phyloP scores from a whole-genome alignment of 352 stramenopile species.

The Phytophthora pinifolia region DNA sequence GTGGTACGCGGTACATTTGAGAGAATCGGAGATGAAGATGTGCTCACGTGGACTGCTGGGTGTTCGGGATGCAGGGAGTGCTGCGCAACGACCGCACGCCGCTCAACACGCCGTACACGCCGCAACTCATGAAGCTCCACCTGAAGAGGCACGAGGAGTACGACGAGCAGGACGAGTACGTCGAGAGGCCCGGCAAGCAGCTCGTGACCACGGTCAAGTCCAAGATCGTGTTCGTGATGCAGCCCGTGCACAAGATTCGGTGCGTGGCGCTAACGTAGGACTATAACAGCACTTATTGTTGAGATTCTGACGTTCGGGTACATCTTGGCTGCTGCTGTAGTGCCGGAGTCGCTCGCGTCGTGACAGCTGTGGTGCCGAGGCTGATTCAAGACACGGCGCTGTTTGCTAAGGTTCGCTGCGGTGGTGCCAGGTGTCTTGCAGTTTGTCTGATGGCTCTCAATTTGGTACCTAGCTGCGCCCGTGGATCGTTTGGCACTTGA shows the following conservation, averaged over 20 bases:
- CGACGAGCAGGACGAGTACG: conserved; percentile 35
- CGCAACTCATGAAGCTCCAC: conserved; percentile 82
- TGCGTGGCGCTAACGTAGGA: conserved; percentile 25
- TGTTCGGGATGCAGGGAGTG: conserved; percentile 39
- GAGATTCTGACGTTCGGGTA: conserved; percentile 14
- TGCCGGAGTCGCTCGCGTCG: conserved; percentile 27
- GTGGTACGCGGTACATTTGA: conserved; percentile 30
- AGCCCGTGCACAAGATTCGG: conserved; percentile 53
- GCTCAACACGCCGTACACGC: conserved; percentile 84
- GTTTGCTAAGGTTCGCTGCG: conserved; percentile 37
- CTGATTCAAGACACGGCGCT: conserved; percentile 40
- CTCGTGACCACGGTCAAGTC: conserved; percentile 46
- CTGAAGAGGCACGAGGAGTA: conserved; percentile 65
- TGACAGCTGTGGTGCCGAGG: conserved; percentile 41
- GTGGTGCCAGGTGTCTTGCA: background rate
- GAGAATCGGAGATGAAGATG: background rate
- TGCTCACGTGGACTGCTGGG: conserved; percentile 5
- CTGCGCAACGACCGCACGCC: conserved; percentile 73
- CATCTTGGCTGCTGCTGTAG: conserved; percentile 17
- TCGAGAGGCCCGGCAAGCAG: conserved; percentile 29
- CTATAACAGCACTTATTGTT: conserved; percentile 2
- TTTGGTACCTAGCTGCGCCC: conserved; percentile 37
- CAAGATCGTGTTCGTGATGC: conserved; percentile 38
- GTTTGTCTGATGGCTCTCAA: conserved; percentile 2
- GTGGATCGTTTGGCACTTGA: conserved; percentile 73